These are phyloP conservation scores for Coniochaeta pulveracea DNA, from an alignment of 2,329 filamentous ascomycete genomes.

Conservation along the genomic window DNA sequence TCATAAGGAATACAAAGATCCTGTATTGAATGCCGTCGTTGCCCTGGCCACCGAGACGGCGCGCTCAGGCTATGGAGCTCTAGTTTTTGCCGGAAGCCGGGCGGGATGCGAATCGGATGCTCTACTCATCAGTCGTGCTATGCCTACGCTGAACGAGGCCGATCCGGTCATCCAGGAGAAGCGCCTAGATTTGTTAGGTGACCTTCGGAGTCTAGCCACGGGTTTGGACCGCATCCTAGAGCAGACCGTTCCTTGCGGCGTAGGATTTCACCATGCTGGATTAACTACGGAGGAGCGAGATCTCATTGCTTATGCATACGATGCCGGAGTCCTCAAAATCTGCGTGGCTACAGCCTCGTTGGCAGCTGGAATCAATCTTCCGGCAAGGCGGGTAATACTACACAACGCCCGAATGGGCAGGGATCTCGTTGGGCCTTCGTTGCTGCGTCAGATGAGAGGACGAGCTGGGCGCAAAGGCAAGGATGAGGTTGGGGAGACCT, in stretches of 20 bases:
- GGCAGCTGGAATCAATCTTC: conserved; percentile 73
- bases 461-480: conserved; percentile 70
- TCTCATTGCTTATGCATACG: conserved; percentile 59
- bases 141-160: conserved; percentile 40
- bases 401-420: conserved; percentile 67
- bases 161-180: conserved; percentile 38
- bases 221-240: conserved; percentile 56
- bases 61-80: conserved; percentile 54
- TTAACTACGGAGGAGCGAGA: conserved; percentile 68
- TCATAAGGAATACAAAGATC: conserved; percentile 51
- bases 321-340: conserved; percentile 54
- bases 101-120: conserved; percentile 57
- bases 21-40: conserved; percentile 59
- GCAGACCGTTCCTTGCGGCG: conserved; percentile 52
- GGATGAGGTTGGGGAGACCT: conserved; percentile 67
- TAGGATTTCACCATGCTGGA: conserved; percentile 66
- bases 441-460: conserved; percentile 73
- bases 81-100: conserved; percentile 65
- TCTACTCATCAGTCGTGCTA: conserved; percentile 52
- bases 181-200: conserved; percentile 52
- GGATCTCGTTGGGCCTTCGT: conserved; percentile 65
- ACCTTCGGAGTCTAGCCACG: conserved; percentile 52
- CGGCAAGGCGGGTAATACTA: conserved; percentile 62
- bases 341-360: conserved; percentile 70
- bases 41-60: conserved; percentile 59